These are phyloP conservation scores for Leptographium radiaticola DNA, from an alignment of 2,329 filamentous ascomycete genomes.

Conservation along the genomic window DNA sequence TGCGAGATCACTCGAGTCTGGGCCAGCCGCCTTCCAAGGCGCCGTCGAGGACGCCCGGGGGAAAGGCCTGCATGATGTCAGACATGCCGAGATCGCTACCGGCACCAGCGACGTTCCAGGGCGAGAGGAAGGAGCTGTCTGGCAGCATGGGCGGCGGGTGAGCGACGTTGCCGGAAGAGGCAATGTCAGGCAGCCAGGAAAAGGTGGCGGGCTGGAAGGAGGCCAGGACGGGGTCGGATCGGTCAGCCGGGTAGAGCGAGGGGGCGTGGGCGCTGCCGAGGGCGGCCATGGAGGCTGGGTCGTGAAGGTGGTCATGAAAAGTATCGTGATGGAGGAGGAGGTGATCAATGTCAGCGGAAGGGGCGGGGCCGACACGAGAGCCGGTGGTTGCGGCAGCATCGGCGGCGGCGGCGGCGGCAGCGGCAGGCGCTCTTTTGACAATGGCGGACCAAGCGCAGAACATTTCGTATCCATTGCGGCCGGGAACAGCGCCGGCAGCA, in stretches of 20 bases:
- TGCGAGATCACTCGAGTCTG: not conserved
- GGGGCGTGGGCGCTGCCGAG: not conserved
- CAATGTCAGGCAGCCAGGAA: not conserved
- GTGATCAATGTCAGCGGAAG: not conserved
- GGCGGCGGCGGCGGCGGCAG: not conserved
- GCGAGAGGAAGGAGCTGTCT: not conserved
- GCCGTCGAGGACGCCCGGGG: not conserved
- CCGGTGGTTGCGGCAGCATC: not conserved
- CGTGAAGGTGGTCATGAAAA: not conserved
- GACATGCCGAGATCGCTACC: constrained; percentile 1
- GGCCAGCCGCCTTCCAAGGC: constrained; percentile 1
- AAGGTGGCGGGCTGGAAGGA: constrained; percentile 1
- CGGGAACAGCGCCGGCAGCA: not conserved
- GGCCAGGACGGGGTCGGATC: not conserved
- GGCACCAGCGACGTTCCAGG: not conserved
- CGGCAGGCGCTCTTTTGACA: not conserved
- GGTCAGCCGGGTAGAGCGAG: not conserved
- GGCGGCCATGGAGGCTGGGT: not conserved
- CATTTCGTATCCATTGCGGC: constrained; percentile 1
- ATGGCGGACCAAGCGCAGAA: constrained; percentile 1
- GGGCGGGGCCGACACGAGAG: not conserved
- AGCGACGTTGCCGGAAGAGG: not conserved
- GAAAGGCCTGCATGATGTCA: constrained; percentile 2
- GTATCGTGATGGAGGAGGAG: not conserved
- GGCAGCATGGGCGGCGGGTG: constrained; percentile 1